Conservation (phyloP, 78 protist genomes). For the Cavenderia fasciculata region DNA sequence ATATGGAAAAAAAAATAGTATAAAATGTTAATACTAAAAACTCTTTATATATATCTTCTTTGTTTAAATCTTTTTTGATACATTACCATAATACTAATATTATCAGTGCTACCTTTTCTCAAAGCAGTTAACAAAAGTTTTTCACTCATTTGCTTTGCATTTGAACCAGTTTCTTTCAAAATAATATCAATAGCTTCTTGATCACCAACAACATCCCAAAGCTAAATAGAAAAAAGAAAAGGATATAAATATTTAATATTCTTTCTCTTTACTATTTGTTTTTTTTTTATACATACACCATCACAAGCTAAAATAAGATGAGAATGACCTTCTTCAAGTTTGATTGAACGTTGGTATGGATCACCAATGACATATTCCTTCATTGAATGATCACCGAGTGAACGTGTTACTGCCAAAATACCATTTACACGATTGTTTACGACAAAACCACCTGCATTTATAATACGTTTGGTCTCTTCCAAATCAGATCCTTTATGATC, state of each 20-base stretch:
- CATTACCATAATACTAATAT: constrained; percentile 83
- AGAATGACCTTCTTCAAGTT: constrained; percentile 23
- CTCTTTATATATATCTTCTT: too few relatives aligned
- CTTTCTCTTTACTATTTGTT: not conserved
- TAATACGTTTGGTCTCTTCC: constrained; percentile 66
- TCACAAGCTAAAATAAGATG: constrained; percentile 87
- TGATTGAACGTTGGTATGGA: constrained; percentile 44
- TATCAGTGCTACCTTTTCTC: constrained; percentile 80
- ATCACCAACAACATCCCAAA: constrained; percentile 85
- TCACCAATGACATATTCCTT: constrained; percentile 82
- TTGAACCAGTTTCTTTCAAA: constrained; percentile 58
- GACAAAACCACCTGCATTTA: constrained; percentile 79
- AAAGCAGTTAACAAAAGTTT: constrained; percentile 62
- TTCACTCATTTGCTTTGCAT: constrained; percentile 78
- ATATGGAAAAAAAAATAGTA: too few relatives aligned
- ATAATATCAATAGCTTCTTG: constrained; percentile 80
- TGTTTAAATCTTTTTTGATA: not conserved
- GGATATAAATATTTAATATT: not conserved
- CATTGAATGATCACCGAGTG: constrained; percentile 84
- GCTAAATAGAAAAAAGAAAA: constrained; percentile 18
- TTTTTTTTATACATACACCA: constrained; percentile 63
- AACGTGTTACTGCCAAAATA: constrained; percentile 83
- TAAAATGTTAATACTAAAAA: not conserved
- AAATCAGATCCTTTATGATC: constrained; percentile 79
- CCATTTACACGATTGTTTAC: constrained; percentile 80